Percentiles rank a stretch among this genome's conserved stretches.
Conservation (phyloP, 352 stramenopile genomes). For the Phytophthora tubulina region DNA sequence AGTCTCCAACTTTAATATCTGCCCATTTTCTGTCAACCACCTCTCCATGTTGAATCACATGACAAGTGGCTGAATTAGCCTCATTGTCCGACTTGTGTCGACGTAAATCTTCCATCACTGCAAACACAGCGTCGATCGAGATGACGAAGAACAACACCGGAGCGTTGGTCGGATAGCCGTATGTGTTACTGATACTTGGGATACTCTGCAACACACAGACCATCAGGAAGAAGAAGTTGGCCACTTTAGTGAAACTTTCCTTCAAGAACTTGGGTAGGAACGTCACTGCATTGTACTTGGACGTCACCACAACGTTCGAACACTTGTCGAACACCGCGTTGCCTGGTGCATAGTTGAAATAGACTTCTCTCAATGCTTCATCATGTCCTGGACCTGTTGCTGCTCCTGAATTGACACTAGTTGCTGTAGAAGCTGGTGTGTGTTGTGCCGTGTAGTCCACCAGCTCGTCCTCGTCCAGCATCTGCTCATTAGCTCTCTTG, state of each 20-base stretch:
- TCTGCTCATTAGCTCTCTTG: slow-evolving; percentile 11
- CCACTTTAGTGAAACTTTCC: slow-evolving; percentile 90
- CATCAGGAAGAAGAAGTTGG: slow-evolving; percentile 95
- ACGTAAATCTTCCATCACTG: slow-evolving; percentile 87
- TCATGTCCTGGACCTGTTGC: slow-evolving; percentile 4
- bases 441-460: slow-evolving; percentile 26
- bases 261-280: slow-evolving; percentile 92
- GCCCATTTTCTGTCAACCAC: slow-evolving; percentile 84
- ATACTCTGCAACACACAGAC: slow-evolving; percentile 91
- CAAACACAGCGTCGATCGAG: slow-evolving; percentile 91
- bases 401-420: slow-evolving; percentile 11
- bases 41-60: slow-evolving; percentile 72
- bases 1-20: slow-evolving; percentile 88
- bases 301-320: slow-evolving; percentile 90
- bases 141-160: slow-evolving; percentile 92
- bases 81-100: slow-evolving; percentile 83
- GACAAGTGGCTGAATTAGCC: slow-evolving; percentile 82
- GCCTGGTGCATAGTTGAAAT: slow-evolving; percentile 73
- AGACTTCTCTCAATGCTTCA: slow-evolving; percentile 60
- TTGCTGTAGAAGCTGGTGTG: slow-evolving; percentile 15
- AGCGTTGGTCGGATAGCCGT: slow-evolving; percentile 81
- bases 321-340: slow-evolving; percentile 77
- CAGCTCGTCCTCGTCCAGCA: slow-evolving; percentile 40
- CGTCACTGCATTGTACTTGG: slow-evolving; percentile 90
- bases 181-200: slow-evolving; percentile 84